Conservation (phyloP, 805 yeast species). For the Kodamaea lidongshanica region DNA sequence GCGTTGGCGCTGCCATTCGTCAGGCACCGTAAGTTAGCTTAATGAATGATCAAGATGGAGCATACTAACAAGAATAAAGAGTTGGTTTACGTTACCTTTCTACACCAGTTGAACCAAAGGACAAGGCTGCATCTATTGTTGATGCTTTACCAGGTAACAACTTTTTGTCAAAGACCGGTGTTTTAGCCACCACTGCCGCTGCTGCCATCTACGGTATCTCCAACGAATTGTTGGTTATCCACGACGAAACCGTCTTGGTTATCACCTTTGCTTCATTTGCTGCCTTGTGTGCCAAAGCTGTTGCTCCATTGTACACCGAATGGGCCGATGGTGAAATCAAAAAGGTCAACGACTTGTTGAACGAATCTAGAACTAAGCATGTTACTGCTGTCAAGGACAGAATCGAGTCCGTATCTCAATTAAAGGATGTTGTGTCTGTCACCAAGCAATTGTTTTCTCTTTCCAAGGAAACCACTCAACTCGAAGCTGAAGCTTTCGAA, state of each 20-base stretch:
- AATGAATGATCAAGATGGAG: background rate
- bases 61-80: conserved; percentile 34
- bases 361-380: conserved; percentile 84
- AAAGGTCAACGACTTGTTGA: conserved; percentile 74
- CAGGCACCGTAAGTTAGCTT: conserved; percentile 36
- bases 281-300: conserved; percentile 71
- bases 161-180: conserved; percentile 85
- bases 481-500: conserved; percentile 92
- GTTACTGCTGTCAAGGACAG: conserved; percentile 89
- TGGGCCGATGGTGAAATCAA: conserved; percentile 85
- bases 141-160: conserved; percentile 92
- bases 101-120: conserved; percentile 73
- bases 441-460: conserved; percentile 89
- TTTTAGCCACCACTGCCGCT: conserved; percentile 90
- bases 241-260: conserved; percentile 87
- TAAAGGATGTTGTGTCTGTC: conserved; percentile 85
- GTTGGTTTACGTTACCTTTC: conserved; percentile 63
- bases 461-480: conserved; percentile 93
- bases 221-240: conserved; percentile 85
- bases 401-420: conserved; percentile 79
- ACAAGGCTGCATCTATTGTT: conserved; percentile 83
- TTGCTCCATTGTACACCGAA: conserved; percentile 91
- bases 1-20: conserved; percentile 34
- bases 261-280: conserved; percentile 74
- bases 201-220: conserved; percentile 92